Evolutionary conservation across 176 grass and related monocot genomes (phyloP).

Genomic region (Puya raimondii): DNA sequence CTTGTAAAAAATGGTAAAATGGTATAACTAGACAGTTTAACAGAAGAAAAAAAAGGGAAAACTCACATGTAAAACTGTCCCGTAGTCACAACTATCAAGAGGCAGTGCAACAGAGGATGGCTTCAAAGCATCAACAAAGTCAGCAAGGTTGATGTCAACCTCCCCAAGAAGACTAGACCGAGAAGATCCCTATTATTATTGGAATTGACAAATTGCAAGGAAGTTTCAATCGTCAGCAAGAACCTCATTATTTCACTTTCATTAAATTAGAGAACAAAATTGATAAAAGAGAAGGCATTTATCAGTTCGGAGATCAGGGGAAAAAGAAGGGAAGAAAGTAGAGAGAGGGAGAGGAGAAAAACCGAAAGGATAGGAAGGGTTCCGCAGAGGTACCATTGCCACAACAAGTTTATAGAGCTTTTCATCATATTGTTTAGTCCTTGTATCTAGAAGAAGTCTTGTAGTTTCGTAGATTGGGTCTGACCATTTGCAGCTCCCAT

Average conservation of each 20-base stretch:
- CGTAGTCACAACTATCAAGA: constrained; percentile 79
- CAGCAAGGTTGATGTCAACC: constrained; percentile 87
- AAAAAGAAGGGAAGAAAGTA: neutral
- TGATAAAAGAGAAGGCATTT: neutral
- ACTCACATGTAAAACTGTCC: constrained; percentile 81
- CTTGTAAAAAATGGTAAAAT: neutral
- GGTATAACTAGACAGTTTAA: neutral
- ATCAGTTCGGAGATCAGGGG: neutral
- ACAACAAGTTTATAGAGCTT: constrained; percentile 90
- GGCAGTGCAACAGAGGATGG: constrained; percentile 70
- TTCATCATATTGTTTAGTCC: constrained; percentile 86
- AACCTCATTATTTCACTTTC: neutral
- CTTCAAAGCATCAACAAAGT: constrained; percentile 93
- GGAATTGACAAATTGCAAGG: constrained; percentile 15
- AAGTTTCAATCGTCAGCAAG: constrained; percentile 23
- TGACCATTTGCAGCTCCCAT: constrained; percentile 88
- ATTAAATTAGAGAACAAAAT: neutral
- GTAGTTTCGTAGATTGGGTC: constrained; percentile 99
- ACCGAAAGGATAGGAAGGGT: constrained; percentile 11
- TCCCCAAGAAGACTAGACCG: constrained; percentile 88
- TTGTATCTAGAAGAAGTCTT: constrained; percentile 81
- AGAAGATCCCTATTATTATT: constrained; percentile 69
- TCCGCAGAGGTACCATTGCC: constrained; percentile 60
- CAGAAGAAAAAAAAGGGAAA: constrained; percentile 11
- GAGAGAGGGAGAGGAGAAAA: constrained; percentile 9